Conservation (phyloP, 2,329 filamentous ascomycete species). For the Pseudogymnoascus sp. region DNA sequence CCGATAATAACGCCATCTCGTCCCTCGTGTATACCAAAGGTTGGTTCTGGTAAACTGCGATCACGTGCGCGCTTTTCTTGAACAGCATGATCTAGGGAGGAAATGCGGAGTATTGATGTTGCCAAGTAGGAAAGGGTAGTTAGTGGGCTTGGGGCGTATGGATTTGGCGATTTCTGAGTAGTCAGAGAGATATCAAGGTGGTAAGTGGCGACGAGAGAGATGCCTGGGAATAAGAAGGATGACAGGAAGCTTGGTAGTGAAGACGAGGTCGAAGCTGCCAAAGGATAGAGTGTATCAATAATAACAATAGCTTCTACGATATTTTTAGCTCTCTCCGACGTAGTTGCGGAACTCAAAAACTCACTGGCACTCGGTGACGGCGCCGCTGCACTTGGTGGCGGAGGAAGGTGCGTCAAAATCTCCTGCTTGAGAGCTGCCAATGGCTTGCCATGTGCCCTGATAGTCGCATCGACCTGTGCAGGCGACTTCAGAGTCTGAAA, state of each 20-base stretch:
- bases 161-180: slow-evolving; percentile 30
- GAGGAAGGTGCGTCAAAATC: slow-evolving; percentile 41
- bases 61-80: slow-evolving; percentile 66
- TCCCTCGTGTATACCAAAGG: slow-evolving; percentile 69
- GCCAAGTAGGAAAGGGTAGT: slow-evolving; percentile 72
- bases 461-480: slow-evolving; percentile 55
- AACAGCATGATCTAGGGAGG: slow-evolving; percentile 65
- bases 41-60: slow-evolving; percentile 64
- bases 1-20: slow-evolving; percentile 68
- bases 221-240: slow-evolving; percentile 54
- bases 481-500: slow-evolving; percentile 59
- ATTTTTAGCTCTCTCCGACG: background rate
- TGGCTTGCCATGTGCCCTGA: slow-evolving; percentile 53
- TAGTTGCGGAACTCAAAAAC: slow-evolving; percentile 18
- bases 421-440: slow-evolving; percentile 50
- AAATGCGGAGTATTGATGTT: slow-evolving; percentile 72
- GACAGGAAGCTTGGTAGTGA: slow-evolving; percentile 61
- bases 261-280: slow-evolving; percentile 46
- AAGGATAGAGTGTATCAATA: slow-evolving; percentile 68
- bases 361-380: slow-evolving; percentile 31
- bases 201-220: slow-evolving; percentile 70
- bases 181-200: slow-evolving; percentile 67
- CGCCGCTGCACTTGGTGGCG: slow-evolving; percentile 14
- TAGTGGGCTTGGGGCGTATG: slow-evolving; percentile 61
- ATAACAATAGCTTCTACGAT: slow-evolving; percentile 60